Evolutionary conservation across 208 protist species (phyloP), one percentile per base, ranked within the genome.

Genomic region (Leishmania tarentolae): DNA sequence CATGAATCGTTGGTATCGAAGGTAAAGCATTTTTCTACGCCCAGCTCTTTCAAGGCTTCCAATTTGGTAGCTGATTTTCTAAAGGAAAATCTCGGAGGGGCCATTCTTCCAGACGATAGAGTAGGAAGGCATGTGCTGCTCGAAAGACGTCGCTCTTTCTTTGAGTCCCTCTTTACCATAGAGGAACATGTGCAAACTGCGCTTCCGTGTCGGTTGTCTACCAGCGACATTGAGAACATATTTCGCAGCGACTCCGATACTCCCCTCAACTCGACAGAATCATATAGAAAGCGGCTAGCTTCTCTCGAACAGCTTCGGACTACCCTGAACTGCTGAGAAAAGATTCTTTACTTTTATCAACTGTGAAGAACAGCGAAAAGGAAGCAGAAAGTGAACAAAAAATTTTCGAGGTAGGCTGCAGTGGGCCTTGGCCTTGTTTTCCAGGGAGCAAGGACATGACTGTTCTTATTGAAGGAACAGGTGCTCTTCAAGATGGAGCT

Each of bases 121-220:
- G 47, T 83, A 28, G 42, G 42, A 4, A 42, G 31, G 8, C 70
- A 83, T 8, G 9, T 80, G 9, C 61, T 88, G 0, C 6, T 66
- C 2, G 75, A 79, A n/a, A 83, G 80, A 50, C 73, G 85, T 19
- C 52, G 52, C 1, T 53, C 70, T 13, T 88, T 88, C 75, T 79
- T 88, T 31, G 75, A 86, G 11, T 80, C 85, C 3, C 78, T 88
- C n/a, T 87, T 87, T 37, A 78, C 79, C 1, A 56, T 50, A 21
- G 56, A 31, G 17, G 78, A 85, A 28, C 63, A 85, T 15, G 31
- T 79, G 35, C 46, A 44, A n/a, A 75, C 65, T 35, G 69, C 82
- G 17, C 56, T 85, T 0, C 73, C 82, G 4, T 85, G 77, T 50
- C 77, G 82, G 40, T 85, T 85, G 44, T 82, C 82, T 31, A 75